These are phyloP conservation scores for Apophysomyces ossiformis DNA, from an alignment of 371 early-diverging fungal species.

Conservation along the genomic window DNA sequence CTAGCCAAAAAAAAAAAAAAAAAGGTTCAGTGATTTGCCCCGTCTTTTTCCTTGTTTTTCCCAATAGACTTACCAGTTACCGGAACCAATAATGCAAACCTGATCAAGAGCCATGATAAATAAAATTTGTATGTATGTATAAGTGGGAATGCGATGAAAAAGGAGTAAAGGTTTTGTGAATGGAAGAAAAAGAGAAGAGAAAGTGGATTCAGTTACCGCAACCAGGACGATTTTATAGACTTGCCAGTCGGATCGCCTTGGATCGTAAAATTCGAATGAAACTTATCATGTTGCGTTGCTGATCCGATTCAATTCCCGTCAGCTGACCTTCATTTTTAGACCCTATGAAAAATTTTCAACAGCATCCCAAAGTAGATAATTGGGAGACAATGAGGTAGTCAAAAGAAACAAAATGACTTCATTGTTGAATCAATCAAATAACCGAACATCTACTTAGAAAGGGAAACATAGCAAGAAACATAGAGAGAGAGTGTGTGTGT, in stretches of 20 bases:
- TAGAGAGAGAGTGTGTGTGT: neutral
- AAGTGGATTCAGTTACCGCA: neutral
- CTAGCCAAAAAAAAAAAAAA: conserved; percentile 39
- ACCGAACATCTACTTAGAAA: neutral
- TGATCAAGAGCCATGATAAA: conserved; percentile 58
- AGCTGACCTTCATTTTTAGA: conserved; percentile 1
- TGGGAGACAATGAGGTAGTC: no score
- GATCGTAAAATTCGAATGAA: neutral
- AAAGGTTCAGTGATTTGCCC: neutral
- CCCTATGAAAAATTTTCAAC: conserved; percentile 5
- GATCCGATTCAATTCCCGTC: conserved; percentile 12
- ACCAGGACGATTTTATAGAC: no score
- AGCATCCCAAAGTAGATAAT: no score
- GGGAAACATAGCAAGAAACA: neutral
- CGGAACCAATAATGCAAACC: conserved; percentile 91
- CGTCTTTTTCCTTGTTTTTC: no score
- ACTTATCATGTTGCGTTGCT: conserved; percentile 6
- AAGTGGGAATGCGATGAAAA: neutral
- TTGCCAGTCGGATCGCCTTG: conserved; percentile 6
- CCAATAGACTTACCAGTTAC: conserved; percentile 77
- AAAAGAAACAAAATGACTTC: no score
- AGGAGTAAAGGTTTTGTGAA: neutral
- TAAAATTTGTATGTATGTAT: conserved; percentile 1
- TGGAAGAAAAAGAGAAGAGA: conserved; percentile 5
- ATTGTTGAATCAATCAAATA: no score